These are phyloP conservation scores for Tricholoma terreum DNA, from an alignment of 768 basidiomycete species.

Conservation along the genomic window DNA sequence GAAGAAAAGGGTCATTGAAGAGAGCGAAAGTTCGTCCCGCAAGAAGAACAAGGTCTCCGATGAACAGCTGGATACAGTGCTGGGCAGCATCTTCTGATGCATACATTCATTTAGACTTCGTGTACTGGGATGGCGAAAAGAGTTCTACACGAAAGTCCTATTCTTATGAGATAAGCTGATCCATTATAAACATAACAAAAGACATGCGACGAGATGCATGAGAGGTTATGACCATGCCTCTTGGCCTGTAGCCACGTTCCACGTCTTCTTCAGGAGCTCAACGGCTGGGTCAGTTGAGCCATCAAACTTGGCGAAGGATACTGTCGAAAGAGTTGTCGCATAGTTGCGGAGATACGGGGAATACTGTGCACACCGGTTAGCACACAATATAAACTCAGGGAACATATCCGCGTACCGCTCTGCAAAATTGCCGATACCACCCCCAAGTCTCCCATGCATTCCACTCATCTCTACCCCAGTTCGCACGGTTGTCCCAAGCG, in stretches of 20 bases:
- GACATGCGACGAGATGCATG: not conserved
- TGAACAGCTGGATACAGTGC: conserved; percentile 13
- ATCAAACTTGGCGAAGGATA: conserved; percentile 67
- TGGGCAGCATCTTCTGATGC: conserved; percentile 14
- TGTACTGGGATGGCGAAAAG: too few relatives aligned
- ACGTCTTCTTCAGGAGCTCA: conserved; percentile 60
- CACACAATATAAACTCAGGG: not conserved
- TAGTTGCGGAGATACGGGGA: conserved; percentile 77
- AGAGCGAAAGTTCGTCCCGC: conserved; percentile 13
- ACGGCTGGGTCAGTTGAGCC: conserved; percentile 54
- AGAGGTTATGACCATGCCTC: conserved; percentile 21
- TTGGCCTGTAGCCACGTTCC: conserved; percentile 69
- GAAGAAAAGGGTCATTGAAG: conserved; percentile 28
- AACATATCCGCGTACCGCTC: conserved; percentile 51
- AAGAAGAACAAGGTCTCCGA: conserved; percentile 29
- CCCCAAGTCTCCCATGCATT: conserved; percentile 85
- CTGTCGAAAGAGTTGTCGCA: conserved; percentile 62
- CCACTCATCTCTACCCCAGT: conserved; percentile 77
- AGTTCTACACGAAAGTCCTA: not conserved
- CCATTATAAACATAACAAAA: not conserved
- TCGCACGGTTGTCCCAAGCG: conserved; percentile 67
- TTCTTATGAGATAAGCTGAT: not conserved
- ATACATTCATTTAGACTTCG: not conserved
- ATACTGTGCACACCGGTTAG: conserved; percentile 46
- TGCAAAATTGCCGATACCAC: conserved; percentile 89